A percentile compares a stretch with the other conserved stretches of the same genome.
These are phyloP conservation scores for Poa annua DNA, from an alignment of 176 grass and related monocot species.

Conservation along the genomic window DNA sequence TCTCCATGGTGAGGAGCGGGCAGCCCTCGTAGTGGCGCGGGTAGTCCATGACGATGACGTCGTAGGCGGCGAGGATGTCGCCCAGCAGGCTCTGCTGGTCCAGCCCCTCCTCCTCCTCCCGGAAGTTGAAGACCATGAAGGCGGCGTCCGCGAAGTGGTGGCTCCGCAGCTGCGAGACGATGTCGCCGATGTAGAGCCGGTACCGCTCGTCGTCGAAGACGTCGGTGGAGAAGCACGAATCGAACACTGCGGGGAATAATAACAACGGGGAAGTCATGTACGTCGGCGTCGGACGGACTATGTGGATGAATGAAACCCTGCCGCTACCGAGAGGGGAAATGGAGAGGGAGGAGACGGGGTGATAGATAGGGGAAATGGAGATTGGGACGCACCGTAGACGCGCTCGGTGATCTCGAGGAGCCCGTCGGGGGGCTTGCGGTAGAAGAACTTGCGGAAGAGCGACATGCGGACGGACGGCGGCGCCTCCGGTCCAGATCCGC, in stretches of 20 bases:
- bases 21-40: slow-evolving; percentile 93
- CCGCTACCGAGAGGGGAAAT: neutral
- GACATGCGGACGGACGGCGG: slow-evolving; percentile 54
- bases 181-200: slow-evolving; percentile 72
- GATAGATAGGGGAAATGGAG: neutral
- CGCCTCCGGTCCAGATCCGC: slow-evolving; percentile 43
- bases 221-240: slow-evolving; percentile 98
- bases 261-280: neutral
- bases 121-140: slow-evolving; percentile 99
- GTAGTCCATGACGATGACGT: slow-evolving; percentile 97
- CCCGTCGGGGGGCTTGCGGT: slow-evolving; percentile 95
- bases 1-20: slow-evolving; percentile 86
- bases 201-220: slow-evolving; percentile 76
- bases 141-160: slow-evolving; percentile 86
- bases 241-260: slow-evolving; percentile 63
- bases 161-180: slow-evolving; percentile 72
- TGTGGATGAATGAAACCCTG: slow-evolving; percentile 8
- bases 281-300: neutral
- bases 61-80: slow-evolving; percentile 65
- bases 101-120: slow-evolving; percentile 72
- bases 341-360: neutral
- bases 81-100: slow-evolving; percentile 72
- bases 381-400: slow-evolving; percentile 75
- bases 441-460: slow-evolving; percentile 98
- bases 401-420: slow-evolving; percentile 95